A percentile compares a stretch with the other conserved stretches of the same genome.
Conservation (phyloP, 164 flowering plant genomes). For the Magnolia officinalis region DNA sequence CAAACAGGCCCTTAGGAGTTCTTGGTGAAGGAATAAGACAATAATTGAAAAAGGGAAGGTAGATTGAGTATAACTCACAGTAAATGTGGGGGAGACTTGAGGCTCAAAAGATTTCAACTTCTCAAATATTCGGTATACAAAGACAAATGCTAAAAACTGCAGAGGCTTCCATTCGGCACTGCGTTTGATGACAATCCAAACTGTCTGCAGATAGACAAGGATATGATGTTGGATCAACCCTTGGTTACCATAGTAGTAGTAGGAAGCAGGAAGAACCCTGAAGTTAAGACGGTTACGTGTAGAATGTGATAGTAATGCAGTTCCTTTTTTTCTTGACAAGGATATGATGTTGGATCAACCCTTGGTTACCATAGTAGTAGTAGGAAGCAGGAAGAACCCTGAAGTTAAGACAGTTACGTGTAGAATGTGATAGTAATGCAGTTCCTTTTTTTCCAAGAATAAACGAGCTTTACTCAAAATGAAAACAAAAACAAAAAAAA, state of each 20-base stretch:
- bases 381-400: not conserved
- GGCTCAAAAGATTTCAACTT: constrained; percentile 83
- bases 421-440: not conserved
- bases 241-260: not conserved
- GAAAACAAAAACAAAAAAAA: too few species aligned
- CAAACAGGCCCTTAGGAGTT: not conserved
- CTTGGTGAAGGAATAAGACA: not conserved
- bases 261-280: not conserved
- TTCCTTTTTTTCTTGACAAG: not conserved
- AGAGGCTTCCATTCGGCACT: constrained; percentile 87
- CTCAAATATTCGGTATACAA: constrained; percentile 90
- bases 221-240: constrained; percentile 5
- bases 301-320: not conserved
- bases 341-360: constrained; percentile 4
- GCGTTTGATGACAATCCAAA: constrained; percentile 68
- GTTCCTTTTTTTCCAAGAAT: not conserved
- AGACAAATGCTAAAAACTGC: constrained; percentile 77
- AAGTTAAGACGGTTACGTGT: not conserved
- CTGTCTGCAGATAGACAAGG: constrained; percentile 51
- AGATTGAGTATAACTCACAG: constrained; percentile 43
- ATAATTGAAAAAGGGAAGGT: not conserved
- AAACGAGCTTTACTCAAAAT: not conserved
- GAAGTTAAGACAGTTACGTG: not conserved
- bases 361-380: not conserved
- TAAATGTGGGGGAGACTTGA: constrained; percentile 60